Percentiles rank a stretch among this genome's conserved stretches.
Conservation (phyloP, 2,329 filamentous ascomycete genomes). For the Aulographum hederae region DNA sequence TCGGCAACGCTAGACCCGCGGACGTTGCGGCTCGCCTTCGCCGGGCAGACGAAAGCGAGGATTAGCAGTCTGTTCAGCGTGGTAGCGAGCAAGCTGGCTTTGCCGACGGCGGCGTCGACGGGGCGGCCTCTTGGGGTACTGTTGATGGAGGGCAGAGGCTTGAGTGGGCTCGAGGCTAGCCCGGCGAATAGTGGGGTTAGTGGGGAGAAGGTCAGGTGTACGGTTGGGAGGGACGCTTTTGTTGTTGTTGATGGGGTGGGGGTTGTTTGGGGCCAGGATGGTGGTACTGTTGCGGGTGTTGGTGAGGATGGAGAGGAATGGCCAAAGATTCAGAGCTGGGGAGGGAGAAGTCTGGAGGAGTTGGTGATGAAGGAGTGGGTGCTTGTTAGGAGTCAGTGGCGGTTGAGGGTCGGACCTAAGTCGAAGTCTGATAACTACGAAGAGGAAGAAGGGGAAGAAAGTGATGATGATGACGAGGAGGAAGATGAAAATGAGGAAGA, state of each 20-base stretch:
- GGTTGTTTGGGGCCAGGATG: constrained; percentile 8
- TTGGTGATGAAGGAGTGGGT: constrained; percentile 13
- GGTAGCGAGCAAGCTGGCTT: constrained; percentile 60
- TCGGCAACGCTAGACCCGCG: constrained; percentile 7
- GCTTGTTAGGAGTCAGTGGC: constrained; percentile 20
- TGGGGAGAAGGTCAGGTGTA: constrained; percentile 49
- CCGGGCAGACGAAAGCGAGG: constrained; percentile 49
- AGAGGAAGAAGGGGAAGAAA: too few species aligned
- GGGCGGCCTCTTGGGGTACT: constrained; percentile 46
- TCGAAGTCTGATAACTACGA: too few species aligned
- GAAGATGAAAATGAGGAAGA: constrained; percentile 22
- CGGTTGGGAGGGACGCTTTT: constrained; percentile 40
- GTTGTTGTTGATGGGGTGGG: constrained; percentile 33
- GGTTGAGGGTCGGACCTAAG: constrained; percentile 36
- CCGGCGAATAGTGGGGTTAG: constrained; percentile 53
- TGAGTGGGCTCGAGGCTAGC: constrained; percentile 40
- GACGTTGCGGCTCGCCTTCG: constrained; percentile 48
- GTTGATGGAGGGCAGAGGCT: constrained; percentile 39
- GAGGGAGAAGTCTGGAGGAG: constrained; percentile 4
- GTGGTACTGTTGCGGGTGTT: constrained; percentile 11
- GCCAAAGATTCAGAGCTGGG: constrained; percentile 42
- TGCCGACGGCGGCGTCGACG: constrained; percentile 37
- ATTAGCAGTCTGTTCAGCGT: constrained; percentile 61
- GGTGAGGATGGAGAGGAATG: constrained; percentile 17
- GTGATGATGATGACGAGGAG: too few species aligned